Evolutionary conservation across 2,329 filamentous ascomycete genomes (phyloP), one percentile per base, ranked within the genome.

Genomic region (Penicillium sp.): DNA sequence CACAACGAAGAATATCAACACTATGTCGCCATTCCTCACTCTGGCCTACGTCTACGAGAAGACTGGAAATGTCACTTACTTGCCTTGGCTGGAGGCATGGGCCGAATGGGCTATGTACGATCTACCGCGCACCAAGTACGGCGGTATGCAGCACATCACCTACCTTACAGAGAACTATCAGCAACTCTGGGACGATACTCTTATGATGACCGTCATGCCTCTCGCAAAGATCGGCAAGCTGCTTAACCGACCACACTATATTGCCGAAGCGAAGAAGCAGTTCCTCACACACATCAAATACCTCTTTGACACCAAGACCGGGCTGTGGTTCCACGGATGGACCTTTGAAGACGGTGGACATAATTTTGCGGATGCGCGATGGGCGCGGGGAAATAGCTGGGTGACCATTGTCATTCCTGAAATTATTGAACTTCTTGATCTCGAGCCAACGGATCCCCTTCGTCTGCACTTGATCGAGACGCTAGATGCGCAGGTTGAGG

Each of bases 161-260:
- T 92, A 92, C 63, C 74, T 87, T 28, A 81, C 84, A 2, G 80
- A 83, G 59, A 91, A 93, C 71, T 80, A 86, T 58, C 82, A 90
- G 69, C 87, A 92, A 75, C 79, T 92, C 19, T 93, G 90, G 90
- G 90, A 92, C 62, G 90, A 93, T 69, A 93, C 90, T 5, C 79
- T 93, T 40, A 92, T 93, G 89, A 93, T 93, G 90, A 92, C 88
- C 0, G 89, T 91, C 5, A 76, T 92, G 73, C 90, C 90, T 1
- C 79, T 92, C 16, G 89, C 89, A 16, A 92, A 92, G 76, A 92
- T 92, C 56, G 90, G 90, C 1, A 81, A 86, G 52, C 77, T 91
- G 3, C 80, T 93, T 2, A 79, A 83, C 56, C 78, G 89, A 1
- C 87, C 87, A 0, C 82, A 88, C 61, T 93, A 93, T 68, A 78